Conservation (phyloP, 495 filamentous ascomycete species). For the Staphylotrichum tortipilum region DNA sequence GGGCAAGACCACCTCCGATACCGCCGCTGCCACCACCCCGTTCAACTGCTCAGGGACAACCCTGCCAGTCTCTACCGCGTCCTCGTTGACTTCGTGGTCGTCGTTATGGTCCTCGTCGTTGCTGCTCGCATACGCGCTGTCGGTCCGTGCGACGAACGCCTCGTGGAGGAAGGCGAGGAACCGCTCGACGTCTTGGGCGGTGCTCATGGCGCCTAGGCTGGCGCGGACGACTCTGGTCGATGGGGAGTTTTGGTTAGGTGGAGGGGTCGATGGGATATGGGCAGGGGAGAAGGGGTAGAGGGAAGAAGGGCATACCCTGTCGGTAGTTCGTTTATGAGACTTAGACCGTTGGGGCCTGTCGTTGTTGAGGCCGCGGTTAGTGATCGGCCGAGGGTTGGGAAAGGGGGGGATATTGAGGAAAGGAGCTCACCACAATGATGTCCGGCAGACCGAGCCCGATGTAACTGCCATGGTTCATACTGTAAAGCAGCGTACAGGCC, state of each 20-base stretch:
- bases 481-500: conserved; percentile 36
- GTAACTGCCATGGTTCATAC: conserved; percentile 52
- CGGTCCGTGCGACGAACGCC: conserved; percentile 31
- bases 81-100: too few relatives aligned
- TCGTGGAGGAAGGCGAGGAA: conserved; percentile 51
- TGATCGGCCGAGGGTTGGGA: conserved; percentile 45
- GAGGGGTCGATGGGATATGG: too few relatives aligned
- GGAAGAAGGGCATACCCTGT: conserved; percentile 17
- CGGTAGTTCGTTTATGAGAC: conserved; percentile 26
- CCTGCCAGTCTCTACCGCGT: too few relatives aligned
- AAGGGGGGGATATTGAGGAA: not conserved
- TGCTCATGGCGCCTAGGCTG: conserved; percentile 67
- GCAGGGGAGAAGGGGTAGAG: not conserved
- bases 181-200: conserved; percentile 46
- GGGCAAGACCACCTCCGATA: too few relatives aligned
- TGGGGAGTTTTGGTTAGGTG: too few relatives aligned
- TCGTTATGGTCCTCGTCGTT: too few relatives aligned
- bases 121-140: conserved; percentile 1
- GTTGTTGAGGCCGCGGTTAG: too few relatives aligned
- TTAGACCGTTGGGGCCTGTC: conserved; percentile 14
- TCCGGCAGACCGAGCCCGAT: conserved; percentile 51
- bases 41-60: too few relatives aligned
- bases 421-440: conserved; percentile 45
- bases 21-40: too few relatives aligned
- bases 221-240: conserved; percentile 48